Evolutionary conservation across 331 rosid genomes (phyloP).

Genomic region (Spiraea crenata): DNA sequence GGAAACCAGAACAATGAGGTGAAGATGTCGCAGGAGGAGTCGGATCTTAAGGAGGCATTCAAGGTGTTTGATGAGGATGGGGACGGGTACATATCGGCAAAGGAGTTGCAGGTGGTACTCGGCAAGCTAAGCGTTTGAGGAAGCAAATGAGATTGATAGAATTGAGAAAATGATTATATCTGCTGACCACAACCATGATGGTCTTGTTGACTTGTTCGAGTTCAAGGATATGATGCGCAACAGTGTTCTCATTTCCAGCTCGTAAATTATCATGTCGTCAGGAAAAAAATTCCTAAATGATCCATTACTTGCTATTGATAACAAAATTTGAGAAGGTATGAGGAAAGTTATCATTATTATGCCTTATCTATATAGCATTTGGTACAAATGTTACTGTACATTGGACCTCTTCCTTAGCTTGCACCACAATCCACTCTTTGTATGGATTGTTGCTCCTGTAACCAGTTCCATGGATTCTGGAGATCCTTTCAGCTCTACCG

Average conservation of each 20-base stretch:
- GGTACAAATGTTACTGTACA: slow-evolving; percentile 26
- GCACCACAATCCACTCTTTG: slow-evolving; percentile 93
- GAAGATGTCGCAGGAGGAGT: slow-evolving; percentile 40
- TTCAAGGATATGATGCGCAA: slow-evolving; percentile 84
- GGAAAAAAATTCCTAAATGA: too few relatives aligned
- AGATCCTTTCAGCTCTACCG: slow-evolving; percentile 69
- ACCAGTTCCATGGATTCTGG: slow-evolving; percentile 84
- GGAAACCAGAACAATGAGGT: neutral
- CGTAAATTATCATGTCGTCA: neutral
- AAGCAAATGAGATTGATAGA: slow-evolving; percentile 57
- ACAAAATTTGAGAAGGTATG: neutral
- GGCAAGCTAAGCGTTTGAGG: slow-evolving; percentile 65
- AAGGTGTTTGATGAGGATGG: slow-evolving; percentile 87
- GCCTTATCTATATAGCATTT: neutral
- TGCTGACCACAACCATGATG: slow-evolving; percentile 69
- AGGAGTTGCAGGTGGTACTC: slow-evolving; percentile 66
- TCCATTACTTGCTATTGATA: too few relatives aligned
- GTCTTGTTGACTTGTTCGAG: slow-evolving; percentile 74
- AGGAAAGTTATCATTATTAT: neutral
- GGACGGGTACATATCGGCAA: slow-evolving; percentile 78
- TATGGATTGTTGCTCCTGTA: slow-evolving; percentile 95
- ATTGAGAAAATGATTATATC: slow-evolving; percentile 68
- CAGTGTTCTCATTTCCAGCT: slow-evolving; percentile 25
- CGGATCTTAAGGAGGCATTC: slow-evolving; percentile 74
- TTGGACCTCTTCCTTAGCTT: slow-evolving; percentile 64